phyloP scores from a whole-genome alignment of 495 filamentous ascomycete species.

The Podospora comata region DNA sequence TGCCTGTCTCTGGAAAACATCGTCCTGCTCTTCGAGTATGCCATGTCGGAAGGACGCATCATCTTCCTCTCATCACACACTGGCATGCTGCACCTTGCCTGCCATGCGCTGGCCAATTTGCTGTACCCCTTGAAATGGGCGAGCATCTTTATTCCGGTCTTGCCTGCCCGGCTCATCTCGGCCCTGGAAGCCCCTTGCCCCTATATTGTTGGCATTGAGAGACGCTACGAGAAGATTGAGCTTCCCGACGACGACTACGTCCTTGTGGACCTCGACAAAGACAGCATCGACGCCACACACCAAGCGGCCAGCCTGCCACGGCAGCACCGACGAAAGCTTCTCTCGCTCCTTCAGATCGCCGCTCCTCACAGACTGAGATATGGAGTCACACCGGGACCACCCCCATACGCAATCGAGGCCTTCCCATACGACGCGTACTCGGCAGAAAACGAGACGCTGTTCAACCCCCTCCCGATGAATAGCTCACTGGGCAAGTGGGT shows the following conservation, averaged over 20 bases:
- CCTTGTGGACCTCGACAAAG: conserved; percentile 85
- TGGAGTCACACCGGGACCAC: conserved; percentile 84
- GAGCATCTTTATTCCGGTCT: conserved; percentile 87
- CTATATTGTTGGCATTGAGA: conserved; percentile 93
- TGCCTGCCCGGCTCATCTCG: conserved; percentile 82
- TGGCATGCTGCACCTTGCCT: conserved; percentile 91
- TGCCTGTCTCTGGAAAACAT: conserved; percentile 86
- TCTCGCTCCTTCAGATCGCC: conserved; percentile 81
- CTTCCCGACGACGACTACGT: conserved; percentile 97
- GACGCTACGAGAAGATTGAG: conserved; percentile 86
- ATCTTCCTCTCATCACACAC: conserved; percentile 95
- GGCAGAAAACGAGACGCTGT: conserved; percentile 78
- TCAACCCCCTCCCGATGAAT: conserved; percentile 63
- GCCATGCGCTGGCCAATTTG: conserved; percentile 74
- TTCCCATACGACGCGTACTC: conserved; percentile 87
- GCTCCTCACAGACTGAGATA: conserved; percentile 86
- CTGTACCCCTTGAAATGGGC: conserved; percentile 90
- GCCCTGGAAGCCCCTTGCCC: conserved; percentile 93
- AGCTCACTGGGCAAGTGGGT: conserved; percentile 80
- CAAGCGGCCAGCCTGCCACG: conserved; percentile 73
- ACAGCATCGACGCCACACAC: conserved; percentile 77
- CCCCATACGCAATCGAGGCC: conserved; percentile 86
- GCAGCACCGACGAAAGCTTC: conserved; percentile 84
- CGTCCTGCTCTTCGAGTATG: conserved; percentile 88
- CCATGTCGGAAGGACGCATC: conserved; percentile 88